Conservation (phyloP, 306 rosid species). For the Prunus davidiana region DNA sequence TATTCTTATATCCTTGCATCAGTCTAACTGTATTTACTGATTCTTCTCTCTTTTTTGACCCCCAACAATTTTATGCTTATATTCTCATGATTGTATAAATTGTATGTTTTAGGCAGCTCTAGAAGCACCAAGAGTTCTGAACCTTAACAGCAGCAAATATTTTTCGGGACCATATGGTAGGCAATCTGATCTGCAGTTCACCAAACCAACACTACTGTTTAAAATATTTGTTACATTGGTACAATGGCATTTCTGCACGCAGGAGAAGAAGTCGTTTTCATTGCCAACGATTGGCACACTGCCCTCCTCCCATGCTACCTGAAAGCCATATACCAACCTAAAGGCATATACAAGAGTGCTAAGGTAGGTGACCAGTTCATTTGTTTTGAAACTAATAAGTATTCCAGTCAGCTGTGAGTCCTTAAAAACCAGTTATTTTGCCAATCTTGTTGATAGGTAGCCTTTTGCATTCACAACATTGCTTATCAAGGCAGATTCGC, state of each 20-base stretch:
- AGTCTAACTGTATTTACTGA: background rate
- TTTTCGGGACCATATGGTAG: conserved; percentile 80
- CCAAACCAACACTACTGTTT: background rate
- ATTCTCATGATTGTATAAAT: background rate
- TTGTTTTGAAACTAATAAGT: conserved; percentile 4
- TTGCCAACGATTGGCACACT: conserved; percentile 88
- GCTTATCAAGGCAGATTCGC: conserved; percentile 85
- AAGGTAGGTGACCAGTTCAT: conserved; percentile 38
- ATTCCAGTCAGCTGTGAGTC: conserved; percentile 7
- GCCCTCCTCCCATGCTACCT: conserved; percentile 70
- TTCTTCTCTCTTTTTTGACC: background rate
- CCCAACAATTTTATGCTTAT: too few relatives aligned
- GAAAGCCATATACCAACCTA: conserved; percentile 49
- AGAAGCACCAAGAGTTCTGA: conserved; percentile 73
- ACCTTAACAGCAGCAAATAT: conserved; percentile 46
- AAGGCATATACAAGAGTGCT: conserved; percentile 56
- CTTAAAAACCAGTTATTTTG: conserved; percentile 9
- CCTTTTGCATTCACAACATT: conserved; percentile 78
- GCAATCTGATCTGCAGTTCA: conserved; percentile 2
- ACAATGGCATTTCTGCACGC: conserved; percentile 18
- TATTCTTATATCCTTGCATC: too few relatives aligned
- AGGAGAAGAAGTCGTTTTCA: conserved; percentile 73
- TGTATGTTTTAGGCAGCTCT: conserved; percentile 56
- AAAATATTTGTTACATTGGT: background rate
- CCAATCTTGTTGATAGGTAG: conserved; percentile 44